Conservation (phyloP, 2,329 filamentous ascomycete species). For the Penicillium sp. region DNA sequence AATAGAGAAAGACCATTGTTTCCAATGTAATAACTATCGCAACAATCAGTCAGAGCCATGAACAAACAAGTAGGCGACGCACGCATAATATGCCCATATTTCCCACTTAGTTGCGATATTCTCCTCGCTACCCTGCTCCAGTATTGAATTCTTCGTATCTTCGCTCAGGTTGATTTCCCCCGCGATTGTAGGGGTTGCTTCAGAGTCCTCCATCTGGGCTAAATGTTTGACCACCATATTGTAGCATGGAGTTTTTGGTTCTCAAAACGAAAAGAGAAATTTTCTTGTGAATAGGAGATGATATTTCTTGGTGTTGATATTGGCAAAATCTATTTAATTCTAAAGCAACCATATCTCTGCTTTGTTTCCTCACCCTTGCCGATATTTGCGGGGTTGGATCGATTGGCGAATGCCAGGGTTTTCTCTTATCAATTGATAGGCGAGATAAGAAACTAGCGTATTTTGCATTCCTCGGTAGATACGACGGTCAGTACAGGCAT, state of each 20-base stretch:
- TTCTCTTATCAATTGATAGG: background rate
- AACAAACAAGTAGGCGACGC: constrained; percentile 21
- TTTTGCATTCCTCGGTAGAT: background rate
- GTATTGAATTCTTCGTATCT: constrained; percentile 16
- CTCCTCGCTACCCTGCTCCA: constrained; percentile 55
- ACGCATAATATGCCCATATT: constrained; percentile 58
- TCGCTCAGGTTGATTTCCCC: background rate
- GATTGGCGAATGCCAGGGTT: background rate
- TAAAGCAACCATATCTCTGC: background rate
- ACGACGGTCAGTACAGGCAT: background rate
- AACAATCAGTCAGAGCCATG: constrained; percentile 17
- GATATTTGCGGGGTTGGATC: background rate
- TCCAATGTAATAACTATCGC: constrained; percentile 60
- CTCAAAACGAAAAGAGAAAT: background rate
- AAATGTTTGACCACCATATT: background rate
- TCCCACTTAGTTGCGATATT: constrained; percentile 54
- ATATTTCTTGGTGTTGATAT: background rate
- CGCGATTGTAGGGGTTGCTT: background rate
- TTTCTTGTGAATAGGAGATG: background rate
- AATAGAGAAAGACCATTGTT: constrained; percentile 63
- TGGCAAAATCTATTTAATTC: background rate
- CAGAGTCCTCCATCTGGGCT: background rate
- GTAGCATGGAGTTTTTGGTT: background rate
- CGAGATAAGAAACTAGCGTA: background rate
- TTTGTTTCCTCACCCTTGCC: background rate